Evolutionary conservation across 23 red algal species (phyloP).

Genomic region (Gracilariopsis chorda): DNA sequence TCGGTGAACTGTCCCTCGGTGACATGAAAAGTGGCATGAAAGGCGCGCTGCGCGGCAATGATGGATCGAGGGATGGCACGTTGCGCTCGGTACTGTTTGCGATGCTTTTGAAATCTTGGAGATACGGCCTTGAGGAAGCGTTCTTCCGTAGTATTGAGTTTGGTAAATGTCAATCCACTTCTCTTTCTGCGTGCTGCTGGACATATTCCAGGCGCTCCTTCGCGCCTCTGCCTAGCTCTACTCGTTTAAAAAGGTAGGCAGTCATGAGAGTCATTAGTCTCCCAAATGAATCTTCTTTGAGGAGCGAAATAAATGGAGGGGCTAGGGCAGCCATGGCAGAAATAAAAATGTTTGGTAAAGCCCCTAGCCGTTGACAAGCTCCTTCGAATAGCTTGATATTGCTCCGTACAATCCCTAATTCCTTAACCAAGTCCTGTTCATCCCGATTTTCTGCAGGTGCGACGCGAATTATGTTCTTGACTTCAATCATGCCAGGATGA

Average conservation of each 20-base stretch:
- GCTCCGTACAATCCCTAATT: conserved; percentile 10
- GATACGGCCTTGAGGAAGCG: conserved; percentile 28
- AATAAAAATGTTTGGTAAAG: conserved; percentile 31
- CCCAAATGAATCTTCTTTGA: conserved; percentile 53
- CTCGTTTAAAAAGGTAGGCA: conserved; percentile 24
- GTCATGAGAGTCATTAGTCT: conserved; percentile 18
- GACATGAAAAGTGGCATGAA: conserved; percentile 40
- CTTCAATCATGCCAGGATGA: background rate
- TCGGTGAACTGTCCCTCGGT: conserved; percentile 43
- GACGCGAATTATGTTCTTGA: background rate
- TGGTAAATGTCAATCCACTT: no score
- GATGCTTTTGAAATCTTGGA: conserved; percentile 29
- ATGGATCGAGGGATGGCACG: background rate
- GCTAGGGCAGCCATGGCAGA: conserved; percentile 15
- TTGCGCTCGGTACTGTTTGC: conserved; percentile 15
- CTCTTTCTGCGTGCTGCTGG: background rate
- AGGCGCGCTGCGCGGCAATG: conserved; percentile 27
- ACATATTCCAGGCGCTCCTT: background rate
- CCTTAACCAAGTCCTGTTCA: background rate
- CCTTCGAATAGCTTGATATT: conserved; percentile 40
- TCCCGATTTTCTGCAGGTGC: background rate
- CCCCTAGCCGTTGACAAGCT: background rate
- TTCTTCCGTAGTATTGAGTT: conserved; percentile 27
- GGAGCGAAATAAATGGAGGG: background rate
- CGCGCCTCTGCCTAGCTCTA: background rate